Base-by-base conservation (phyloP, 768 basidiomycete genomes). In the Kwoniella sp. region DNA sequence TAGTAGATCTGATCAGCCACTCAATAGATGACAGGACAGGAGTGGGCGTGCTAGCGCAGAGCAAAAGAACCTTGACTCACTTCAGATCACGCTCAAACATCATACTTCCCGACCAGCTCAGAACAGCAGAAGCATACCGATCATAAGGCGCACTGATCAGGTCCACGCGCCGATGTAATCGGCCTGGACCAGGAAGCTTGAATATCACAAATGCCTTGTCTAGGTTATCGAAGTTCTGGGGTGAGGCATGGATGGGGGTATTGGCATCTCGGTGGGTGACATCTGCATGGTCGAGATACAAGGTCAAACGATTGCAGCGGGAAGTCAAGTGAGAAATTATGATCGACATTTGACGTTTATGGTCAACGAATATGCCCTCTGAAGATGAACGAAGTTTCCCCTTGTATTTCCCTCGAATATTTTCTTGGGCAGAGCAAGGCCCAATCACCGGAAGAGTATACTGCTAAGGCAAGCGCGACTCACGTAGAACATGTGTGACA, bases 51-150 rank as follows among this genome's bases (percentile, higher is more conserved):
- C n/a, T n/a, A n/a, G n/a, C n/a, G n/a, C n/a, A n/a, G n/a, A n/a
- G n/a, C n/a, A n/a, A n/a, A n/a, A n/a, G n/a, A n/a, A n/a, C n/a
- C n/a, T n/a, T n/a, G 24, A 65, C 74, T 37, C 56, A 74, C 65
- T 63, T 84, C 54, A 96, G 77, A 79, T 95, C 93, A 26, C 91
- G 82, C 78, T 95, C 86, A 75, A 96, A 95, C 87, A 91, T 89
- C 65, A 85, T 91, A 4, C 90, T 92, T 0, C 93, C 92, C 5
- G 88, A 89, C 93, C 93, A 97, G 56, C 94, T 93, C 26, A 92
- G 84, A 1, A 96, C 86, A 0, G 91, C 91, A 0, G 90, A 89
- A 87, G 91, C 92, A 72, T 94, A 95, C 0, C 88, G 83, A 64
- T 87, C 85, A 8, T 87, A 87, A 1, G 85, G 83, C 2, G 89